A percentile compares a stretch with the other conserved stretches of the same genome.
Evolutionary conservation across 2,329 filamentous ascomycete species (phyloP).

Genomic region (Scedosporium apiospermum): DNA sequence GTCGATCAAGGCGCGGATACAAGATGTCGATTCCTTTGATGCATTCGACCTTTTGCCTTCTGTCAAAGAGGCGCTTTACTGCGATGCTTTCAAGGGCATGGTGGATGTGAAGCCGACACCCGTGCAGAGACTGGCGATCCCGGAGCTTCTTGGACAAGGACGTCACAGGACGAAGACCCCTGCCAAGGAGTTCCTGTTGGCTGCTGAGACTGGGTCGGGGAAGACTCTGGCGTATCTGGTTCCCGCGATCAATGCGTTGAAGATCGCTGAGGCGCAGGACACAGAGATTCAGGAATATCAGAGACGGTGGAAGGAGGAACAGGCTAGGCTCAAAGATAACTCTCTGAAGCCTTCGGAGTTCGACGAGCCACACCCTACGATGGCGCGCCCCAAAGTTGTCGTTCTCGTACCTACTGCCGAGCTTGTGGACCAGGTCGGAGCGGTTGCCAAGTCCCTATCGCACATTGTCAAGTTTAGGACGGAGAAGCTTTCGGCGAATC

Average conservation of each 20-base stretch:
- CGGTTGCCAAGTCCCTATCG: slow-evolving; percentile 70
- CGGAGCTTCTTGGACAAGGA: slow-evolving; percentile 57
- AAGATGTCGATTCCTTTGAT: slow-evolving; percentile 67
- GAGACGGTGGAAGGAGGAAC: slow-evolving; percentile 43
- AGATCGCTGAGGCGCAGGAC: slow-evolving; percentile 60
- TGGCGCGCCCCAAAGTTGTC: slow-evolving; percentile 71
- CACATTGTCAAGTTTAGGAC: slow-evolving; percentile 83
- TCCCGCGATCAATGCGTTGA: slow-evolving; percentile 76
- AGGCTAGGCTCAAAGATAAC: slow-evolving; percentile 42
- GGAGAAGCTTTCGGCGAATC: slow-evolving; percentile 68
- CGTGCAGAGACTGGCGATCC: slow-evolving; percentile 82
- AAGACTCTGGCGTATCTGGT: slow-evolving; percentile 92
- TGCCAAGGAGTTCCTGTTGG: slow-evolving; percentile 62
- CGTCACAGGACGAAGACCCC: slow-evolving; percentile 11
- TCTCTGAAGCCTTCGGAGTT: slow-evolving; percentile 53
- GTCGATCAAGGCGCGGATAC: slow-evolving; percentile 44
- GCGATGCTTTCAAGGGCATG: slow-evolving; percentile 67
- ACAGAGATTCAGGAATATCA: slow-evolving; percentile 47
- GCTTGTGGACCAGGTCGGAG: slow-evolving; percentile 78
- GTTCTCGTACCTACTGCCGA: slow-evolving; percentile 89
- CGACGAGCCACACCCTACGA: slow-evolving; percentile 61
- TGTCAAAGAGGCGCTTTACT: slow-evolving; percentile 60
- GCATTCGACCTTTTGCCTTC: slow-evolving; percentile 66
- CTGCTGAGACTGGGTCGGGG: slow-evolving; percentile 92
- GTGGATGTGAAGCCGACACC: slow-evolving; percentile 74